Percentiles rank a stretch among this genome's conserved stretches.
Evolutionary conservation across 148 eudicot species (phyloP).

Genomic region (Gaultheria prostrata): DNA sequence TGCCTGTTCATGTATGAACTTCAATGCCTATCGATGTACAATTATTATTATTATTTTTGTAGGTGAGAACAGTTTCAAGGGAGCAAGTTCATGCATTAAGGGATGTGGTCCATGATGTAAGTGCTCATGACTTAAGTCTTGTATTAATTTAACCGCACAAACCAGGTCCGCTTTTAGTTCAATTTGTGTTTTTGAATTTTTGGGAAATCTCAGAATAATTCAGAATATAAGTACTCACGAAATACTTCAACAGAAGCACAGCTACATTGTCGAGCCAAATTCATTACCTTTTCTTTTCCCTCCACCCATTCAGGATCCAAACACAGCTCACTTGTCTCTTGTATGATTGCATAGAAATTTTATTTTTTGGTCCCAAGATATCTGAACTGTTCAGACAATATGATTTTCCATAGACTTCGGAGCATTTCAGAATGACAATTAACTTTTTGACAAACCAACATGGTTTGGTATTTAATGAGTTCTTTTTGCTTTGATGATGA

Average conservation of each 20-base stretch:
- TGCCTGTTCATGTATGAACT: neutral
- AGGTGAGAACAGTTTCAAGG: slow-evolving; percentile 41
- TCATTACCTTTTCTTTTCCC: neutral
- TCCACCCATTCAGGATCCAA: neutral
- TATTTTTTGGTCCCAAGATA: too few species aligned
- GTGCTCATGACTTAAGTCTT: neutral
- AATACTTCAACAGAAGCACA: neutral
- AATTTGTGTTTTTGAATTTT: neutral
- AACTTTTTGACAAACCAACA: neutral
- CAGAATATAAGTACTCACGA: neutral
- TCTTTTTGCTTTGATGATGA: neutral
- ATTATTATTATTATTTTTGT: neutral
- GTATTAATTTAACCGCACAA: neutral
- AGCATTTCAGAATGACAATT: neutral
- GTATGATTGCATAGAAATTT: neutral
- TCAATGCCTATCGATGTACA: neutral
- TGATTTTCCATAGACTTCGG: too few species aligned
- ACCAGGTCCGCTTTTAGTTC: neutral
- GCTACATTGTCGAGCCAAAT: neutral
- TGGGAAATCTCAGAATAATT: neutral
- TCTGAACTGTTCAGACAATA: neutral
- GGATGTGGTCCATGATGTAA: slow-evolving; percentile 38
- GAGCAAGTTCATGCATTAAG: slow-evolving; percentile 39
- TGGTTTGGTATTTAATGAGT: neutral
- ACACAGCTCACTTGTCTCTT: neutral